Evolutionary conservation across 1,284 basidiomycete species (phyloP).

Genomic region (Marasmius sp.): DNA sequence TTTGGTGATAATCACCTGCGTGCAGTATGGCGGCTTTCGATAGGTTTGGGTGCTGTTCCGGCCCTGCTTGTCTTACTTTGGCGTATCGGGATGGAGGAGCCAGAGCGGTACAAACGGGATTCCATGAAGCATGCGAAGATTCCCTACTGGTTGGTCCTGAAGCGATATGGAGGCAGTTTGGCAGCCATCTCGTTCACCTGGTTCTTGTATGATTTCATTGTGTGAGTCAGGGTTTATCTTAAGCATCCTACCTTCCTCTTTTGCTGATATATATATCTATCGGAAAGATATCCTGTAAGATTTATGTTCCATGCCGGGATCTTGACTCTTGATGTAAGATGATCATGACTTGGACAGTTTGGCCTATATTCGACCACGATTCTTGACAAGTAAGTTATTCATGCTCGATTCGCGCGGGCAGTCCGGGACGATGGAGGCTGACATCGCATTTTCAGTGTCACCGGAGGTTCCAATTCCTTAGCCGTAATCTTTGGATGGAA

Average conservation of each 20-base stretch:
- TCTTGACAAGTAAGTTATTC: constrained; percentile 58
- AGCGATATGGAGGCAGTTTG: constrained; percentile 76
- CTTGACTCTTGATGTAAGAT: background rate
- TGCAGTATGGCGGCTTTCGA: constrained; percentile 85
- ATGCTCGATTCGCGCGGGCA: background rate
- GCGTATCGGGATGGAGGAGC: constrained; percentile 85
- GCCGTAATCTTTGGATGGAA: constrained; percentile 73
- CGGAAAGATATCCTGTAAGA: constrained; percentile 56
- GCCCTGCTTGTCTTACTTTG: constrained; percentile 82
- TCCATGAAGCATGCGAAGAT: constrained; percentile 76
- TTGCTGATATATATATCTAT: background rate
- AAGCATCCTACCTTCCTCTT: constrained; percentile 1
- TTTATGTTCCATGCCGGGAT: background rate
- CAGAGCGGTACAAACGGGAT: constrained; percentile 65
- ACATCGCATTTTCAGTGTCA: constrained; percentile 45
- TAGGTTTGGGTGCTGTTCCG: constrained; percentile 87
- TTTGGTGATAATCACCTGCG: constrained; percentile 81
- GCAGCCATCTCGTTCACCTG: constrained; percentile 72
- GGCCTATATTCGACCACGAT: constrained; percentile 85
- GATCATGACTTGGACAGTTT: constrained; percentile 48
- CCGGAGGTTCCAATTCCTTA: constrained; percentile 50
- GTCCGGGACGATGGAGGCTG: background rate
- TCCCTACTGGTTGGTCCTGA: constrained; percentile 80
- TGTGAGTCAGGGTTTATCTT: constrained; percentile 39
- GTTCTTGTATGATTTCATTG: constrained; percentile 87